A percentile compares a stretch with the other conserved stretches of the same genome.
phyloP scores from a whole-genome alignment of 805 yeast species.

The Ascoidea tarda region DNA sequence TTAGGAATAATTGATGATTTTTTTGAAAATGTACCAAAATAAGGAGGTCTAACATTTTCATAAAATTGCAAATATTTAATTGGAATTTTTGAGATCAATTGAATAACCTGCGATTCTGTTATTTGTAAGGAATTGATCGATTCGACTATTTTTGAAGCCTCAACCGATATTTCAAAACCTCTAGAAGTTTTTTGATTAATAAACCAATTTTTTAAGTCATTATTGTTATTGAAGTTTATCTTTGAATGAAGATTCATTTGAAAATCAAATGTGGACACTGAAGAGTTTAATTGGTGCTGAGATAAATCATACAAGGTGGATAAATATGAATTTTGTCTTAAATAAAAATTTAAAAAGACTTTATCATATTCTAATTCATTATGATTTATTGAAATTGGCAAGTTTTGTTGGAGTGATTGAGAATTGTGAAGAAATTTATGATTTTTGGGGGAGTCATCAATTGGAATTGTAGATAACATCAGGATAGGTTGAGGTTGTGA shows the following conservation, averaged over 20 bases:
- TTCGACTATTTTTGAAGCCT: conserved; percentile 4
- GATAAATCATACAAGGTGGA: background rate
- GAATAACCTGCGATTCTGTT: conserved; percentile 5
- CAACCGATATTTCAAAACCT: background rate
- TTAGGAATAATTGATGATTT: conserved; percentile 14
- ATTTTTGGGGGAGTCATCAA: no score
- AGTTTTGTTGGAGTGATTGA: no score
- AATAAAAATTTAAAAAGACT: background rate
- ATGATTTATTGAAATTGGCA: background rate
- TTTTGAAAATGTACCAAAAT: conserved; percentile 36
- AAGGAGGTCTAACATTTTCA: conserved; percentile 40
- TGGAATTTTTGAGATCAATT: conserved; percentile 15
- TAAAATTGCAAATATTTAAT: conserved; percentile 28
- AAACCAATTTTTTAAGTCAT: background rate
- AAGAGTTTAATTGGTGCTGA: background rate
- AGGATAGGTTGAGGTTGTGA: no score
- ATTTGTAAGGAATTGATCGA: conserved; percentile 2
- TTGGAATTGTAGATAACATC: no score
- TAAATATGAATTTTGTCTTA: background rate
- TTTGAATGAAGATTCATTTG: background rate
- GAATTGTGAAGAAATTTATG: no score
- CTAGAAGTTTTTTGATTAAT: background rate
- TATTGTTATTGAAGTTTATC: no score
- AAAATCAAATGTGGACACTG: background rate
- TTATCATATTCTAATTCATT: no score